A percentile compares a stretch with the other conserved stretches of the same genome.
Evolutionary conservation across 805 yeast genomes (phyloP).

Genomic region (Teunomyces funiuensis): DNA sequence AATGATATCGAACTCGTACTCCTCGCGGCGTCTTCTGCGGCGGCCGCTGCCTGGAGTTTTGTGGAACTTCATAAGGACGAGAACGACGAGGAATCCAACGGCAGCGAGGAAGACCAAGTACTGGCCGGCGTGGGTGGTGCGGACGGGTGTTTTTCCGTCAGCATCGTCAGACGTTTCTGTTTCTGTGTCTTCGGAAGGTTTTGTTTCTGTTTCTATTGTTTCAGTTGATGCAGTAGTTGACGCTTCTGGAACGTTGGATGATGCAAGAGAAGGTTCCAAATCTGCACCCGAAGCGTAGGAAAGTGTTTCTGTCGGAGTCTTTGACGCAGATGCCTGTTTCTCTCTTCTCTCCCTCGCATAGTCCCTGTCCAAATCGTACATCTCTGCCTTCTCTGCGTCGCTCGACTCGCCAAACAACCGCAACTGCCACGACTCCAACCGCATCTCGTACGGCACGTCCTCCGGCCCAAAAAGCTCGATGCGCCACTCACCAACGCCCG

Average conservation of each 20-base stretch:
- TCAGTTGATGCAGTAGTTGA: background rate
- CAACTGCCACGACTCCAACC: constrained; percentile 69
- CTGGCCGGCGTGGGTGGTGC: constrained; percentile 52
- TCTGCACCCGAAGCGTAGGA: too few species aligned
- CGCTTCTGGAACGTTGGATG: constrained; percentile 1
- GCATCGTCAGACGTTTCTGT: constrained; percentile 4
- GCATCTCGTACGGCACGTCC: constrained; percentile 28
- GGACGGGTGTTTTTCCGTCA: constrained; percentile 27
- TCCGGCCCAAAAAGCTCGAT: constrained; percentile 51
- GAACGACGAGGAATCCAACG: constrained; percentile 53
- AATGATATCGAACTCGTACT: constrained; percentile 75
- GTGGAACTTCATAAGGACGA: constrained; percentile 47
- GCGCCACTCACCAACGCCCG: constrained; percentile 80
- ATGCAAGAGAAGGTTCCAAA: too few species aligned
- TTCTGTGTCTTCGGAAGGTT: constrained; percentile 3
- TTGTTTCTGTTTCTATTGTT: constrained; percentile 1
- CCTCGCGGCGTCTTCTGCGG: constrained; percentile 64
- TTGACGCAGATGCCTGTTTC: constrained; percentile 5
- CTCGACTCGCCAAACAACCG: constrained; percentile 78
- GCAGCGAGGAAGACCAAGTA: constrained; percentile 61
- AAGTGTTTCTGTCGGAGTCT: constrained; percentile 11
- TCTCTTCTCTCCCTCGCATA: constrained; percentile 41
- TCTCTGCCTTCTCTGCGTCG: constrained; percentile 61
- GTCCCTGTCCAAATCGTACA: constrained; percentile 51
- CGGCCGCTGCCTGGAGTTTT: constrained; percentile 39